Base-by-base conservation (phyloP, 2,329 filamentous ascomycete genomes). In the Atkinsonella texensis region DNA sequence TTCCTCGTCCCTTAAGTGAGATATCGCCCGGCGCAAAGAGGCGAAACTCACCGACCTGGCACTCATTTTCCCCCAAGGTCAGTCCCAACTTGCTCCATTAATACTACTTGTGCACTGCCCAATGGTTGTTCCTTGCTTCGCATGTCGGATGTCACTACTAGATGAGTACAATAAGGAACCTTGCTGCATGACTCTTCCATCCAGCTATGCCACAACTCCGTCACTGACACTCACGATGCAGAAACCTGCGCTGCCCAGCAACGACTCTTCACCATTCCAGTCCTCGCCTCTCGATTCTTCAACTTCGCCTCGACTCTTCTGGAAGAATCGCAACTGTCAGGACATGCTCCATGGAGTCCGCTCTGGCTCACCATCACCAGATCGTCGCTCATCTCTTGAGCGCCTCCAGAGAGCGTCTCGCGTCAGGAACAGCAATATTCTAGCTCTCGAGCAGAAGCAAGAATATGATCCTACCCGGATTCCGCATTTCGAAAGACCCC, bases 351-450 rank as follows among this genome's bases (percentile, higher is more conserved):
- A 81, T 57, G 75, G 79, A 55, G 74, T 75, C 53, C 75, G 80
- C 48, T 68, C 71, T 32, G 74, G 77, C 43, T 82, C 85, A 11
- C 80, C 84, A 8, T 84, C 85, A 45, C 83, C 87, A 20, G 84
- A 81, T 53, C 86, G 88, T 62, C 84, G 91, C 64, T 87, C 88
- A 45, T 97, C 91, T 17, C 90, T 98, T 59, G 93, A 98, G 76
- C 90, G 90, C 63, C 77, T 98, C 54, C 94, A 96, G 72, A 88
- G 85, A 66, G 90, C 89, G 33, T 95, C 91, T 51, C 86, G 93
- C 54, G 93, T 98, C 62, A 95, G 91, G 77, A 97, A 95, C 73
- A 96, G 91, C 77, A 95, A 85, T 71, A 96, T 97, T 76, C 88
- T 95, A 65, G 89, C 89, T 42, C 85, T 90, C 51, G 90, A 96